Evolutionary conservation across 1,139 yeast species (phyloP), one percentile per base, ranked within the genome.

Genomic region (Komagataea norvegica): DNA sequence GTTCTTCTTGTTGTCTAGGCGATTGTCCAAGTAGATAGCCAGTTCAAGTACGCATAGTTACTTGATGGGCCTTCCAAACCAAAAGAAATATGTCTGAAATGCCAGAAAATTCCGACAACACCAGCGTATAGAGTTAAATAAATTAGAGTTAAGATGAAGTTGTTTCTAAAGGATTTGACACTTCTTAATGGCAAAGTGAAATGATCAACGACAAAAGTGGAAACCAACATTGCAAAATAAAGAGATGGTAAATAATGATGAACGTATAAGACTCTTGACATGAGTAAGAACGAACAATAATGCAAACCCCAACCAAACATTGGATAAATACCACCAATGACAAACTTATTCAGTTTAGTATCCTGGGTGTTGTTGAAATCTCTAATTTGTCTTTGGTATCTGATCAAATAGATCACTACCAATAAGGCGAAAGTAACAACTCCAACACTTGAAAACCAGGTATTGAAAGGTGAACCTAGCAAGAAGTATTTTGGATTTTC

Each of bases 211-310:
- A 81, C 68, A 65, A 83, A 91, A 41, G 81, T 77, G 56, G 84
- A 72, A 22, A 87, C 79, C 49, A 91, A 65, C 72, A 91, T 79
- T 42, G 97, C 97, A 66, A 93, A 91, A 67, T 89, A 91, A 49
- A 89, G 74, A 0, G 98, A 96, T 22, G 99, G 99, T 54, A 88
- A 74, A 63, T 91, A 91, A 65, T 91, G 99, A 62, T 91, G 99
- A 31, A 91, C 91, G 59, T 93, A 91, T 5, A 96, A 88, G 48
- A 93, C 97, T 70, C 99, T 84, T 20, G 95, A 88, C 98, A 91
- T 91, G 48, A 89, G 70, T 36, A 84, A 76, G 61, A 91, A 91
- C 30, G 99, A 97, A 56, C 81, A 61, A 62, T 71, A 93, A 64
- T 93, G 98, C 61, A 91, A 71, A 47, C 87, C 80, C 98, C 98